Evolutionary conservation across 768 basidiomycete species (phyloP).

Genomic region (Imleria badia): DNA sequence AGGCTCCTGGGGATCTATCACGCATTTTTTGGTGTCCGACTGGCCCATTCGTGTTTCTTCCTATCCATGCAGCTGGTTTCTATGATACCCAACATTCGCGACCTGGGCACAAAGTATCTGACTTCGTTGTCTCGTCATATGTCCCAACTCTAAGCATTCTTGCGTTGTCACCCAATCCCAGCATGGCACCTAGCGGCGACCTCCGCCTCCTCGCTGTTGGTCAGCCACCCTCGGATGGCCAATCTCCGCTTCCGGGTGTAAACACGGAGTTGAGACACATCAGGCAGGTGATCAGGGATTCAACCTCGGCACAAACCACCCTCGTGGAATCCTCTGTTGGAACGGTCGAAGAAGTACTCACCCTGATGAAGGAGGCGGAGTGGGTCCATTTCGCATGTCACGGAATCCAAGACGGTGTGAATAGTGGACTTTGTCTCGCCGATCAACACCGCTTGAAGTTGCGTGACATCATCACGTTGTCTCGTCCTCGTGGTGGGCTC

Average conservation of each 20-base stretch:
- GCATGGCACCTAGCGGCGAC: no score
- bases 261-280: slow-evolving; percentile 26
- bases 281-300: background rate
- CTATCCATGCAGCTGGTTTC: background rate
- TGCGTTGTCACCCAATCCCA: no score
- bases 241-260: slow-evolving; percentile 4
- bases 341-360: slow-evolving; percentile 12
- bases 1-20: no score
- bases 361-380: background rate
- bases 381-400: background rate
- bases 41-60: background rate
- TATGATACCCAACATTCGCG: no score
- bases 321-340: background rate
- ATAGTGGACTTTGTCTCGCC: background rate
- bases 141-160: no score
- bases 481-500: background rate
- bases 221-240: slow-evolving; percentile 14
- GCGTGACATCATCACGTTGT: background rate
- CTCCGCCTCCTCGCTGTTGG: no score
- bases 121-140: no score
- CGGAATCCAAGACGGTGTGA: background rate
- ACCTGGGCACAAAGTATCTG: no score
- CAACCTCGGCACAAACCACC: background rate
- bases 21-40: background rate
- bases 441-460: background rate